Base-by-base conservation (phyloP, 1,139 yeast genomes). In the Debaryomyces udenii region DNA sequence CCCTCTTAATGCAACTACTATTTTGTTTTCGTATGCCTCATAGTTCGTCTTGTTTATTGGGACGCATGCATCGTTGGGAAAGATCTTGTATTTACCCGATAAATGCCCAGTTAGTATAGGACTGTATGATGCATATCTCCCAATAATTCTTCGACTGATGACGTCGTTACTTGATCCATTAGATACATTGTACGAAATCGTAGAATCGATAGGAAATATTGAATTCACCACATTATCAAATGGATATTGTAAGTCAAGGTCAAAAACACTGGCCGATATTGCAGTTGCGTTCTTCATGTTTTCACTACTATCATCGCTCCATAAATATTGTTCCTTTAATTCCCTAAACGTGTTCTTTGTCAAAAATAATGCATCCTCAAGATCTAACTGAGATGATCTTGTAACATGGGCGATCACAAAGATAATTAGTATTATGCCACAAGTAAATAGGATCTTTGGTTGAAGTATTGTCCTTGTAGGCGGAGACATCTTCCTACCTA, bases 41-140 rank as follows among this genome's bases (percentile, higher is more conserved):
- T 43, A 47, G 6, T 51, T 49, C 7, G 44, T 29, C 11, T 42
- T 43, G 13, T 54, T 41, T 3, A 52, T 28, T 2, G 45, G 39
- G 3, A 49, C 42, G 47, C 78, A 73, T 2, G 66, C 76, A 43
- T 61, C 53, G 28, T 48, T 47, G 1, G 65, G 61, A 22, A 70
- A 53, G 3, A 70, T 53, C 17, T 38, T 48, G 43, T 59, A 71
- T 14, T 57, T 40, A 27, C 66, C 57, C 9, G 30, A 24, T 24
- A 71, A 30, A 15, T 55, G 52, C 27, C 49, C 51, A 37, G 50
- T 61, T 28, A 72, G 48, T 1, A 71, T 51, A 4, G 74, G 68
- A 45, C 74, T 67, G 50, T 72, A 73, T 1, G 76, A 66, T 6
- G 78, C 78, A 47, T 71, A 73, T 24, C 78, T 54, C 1, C 67